Evolutionary conservation across 192 early-diverging fungal genomes (phyloP).

Genomic region (Podila minutissima): DNA sequence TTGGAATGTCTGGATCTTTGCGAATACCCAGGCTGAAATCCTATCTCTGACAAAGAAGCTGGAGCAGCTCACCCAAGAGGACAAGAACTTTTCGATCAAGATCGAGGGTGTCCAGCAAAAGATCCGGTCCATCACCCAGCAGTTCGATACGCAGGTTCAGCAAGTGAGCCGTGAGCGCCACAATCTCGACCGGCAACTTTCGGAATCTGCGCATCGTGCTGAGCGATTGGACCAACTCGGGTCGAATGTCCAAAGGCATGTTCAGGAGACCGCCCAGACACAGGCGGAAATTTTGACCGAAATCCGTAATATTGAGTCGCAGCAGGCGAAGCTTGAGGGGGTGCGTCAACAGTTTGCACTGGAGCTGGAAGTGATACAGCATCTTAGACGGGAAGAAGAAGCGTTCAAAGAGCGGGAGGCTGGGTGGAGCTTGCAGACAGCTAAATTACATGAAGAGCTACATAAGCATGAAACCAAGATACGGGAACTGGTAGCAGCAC

Average conservation of each 20-base stretch:
- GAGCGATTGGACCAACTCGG: conserved; percentile 21
- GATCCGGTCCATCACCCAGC: conserved; percentile 18
- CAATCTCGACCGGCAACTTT: conserved; percentile 17
- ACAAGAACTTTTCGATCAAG: conserved; percentile 10
- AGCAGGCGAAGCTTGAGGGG: conserved; percentile 15
- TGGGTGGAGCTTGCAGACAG: conserved; percentile 29
- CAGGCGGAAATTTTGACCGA: conserved; percentile 12
- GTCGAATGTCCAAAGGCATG: conserved; percentile 5
- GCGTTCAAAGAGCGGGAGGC: conserved; percentile 30
- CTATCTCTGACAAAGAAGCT: conserved; percentile 16
- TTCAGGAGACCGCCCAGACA: neutral
- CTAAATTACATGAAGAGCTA: conserved; percentile 3
- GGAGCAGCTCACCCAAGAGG: conserved; percentile 12
- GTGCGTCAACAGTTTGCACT: conserved; percentile 19
- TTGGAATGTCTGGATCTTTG: neutral
- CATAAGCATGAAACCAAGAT: conserved; percentile 6
- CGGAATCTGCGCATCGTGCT: conserved; percentile 3
- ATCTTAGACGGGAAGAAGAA: conserved; percentile 27
- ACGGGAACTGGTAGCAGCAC: conserved; percentile 1
- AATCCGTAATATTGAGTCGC: conserved; percentile 15
- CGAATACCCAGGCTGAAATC: conserved; percentile 23
- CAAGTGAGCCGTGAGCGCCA: conserved; percentile 21
- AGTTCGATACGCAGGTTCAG: conserved; percentile 24
- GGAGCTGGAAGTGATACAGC: conserved; percentile 12
- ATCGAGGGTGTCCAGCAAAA: conserved; percentile 18